Evolutionary conservation across 495 filamentous ascomycete genomes (phyloP).

Genomic region (Platismatia glauca): DNA sequence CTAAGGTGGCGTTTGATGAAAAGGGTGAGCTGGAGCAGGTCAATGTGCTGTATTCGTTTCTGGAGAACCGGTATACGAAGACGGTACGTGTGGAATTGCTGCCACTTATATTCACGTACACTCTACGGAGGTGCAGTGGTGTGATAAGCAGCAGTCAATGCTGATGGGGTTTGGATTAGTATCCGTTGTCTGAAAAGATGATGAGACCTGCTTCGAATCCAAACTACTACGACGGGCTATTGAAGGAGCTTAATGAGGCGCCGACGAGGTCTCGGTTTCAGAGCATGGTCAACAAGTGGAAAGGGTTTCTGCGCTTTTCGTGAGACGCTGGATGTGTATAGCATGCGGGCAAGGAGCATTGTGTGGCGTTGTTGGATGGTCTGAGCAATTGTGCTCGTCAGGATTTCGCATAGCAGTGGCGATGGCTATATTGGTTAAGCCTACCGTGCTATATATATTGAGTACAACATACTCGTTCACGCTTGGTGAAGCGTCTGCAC

Average conservation of each 20-base stretch:
- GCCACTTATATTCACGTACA: too few species aligned
- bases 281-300: slow-evolving; percentile 47
- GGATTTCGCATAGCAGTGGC: not conserved
- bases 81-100: too few species aligned
- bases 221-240: slow-evolving; percentile 62
- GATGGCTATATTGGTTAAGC: not conserved
- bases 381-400: not conserved
- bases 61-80: slow-evolving; percentile 63
- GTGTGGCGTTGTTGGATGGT: not conserved
- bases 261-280: slow-evolving; percentile 52
- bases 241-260: slow-evolving; percentile 64
- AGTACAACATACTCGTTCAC: too few species aligned
- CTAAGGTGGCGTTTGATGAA: slow-evolving; percentile 20
- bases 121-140: too few species aligned
- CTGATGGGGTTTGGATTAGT: too few species aligned
- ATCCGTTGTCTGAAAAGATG: slow-evolving; percentile 52
- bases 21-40: slow-evolving; percentile 49
- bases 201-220: slow-evolving; percentile 66
- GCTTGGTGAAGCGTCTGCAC: too few species aligned
- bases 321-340: not conserved
- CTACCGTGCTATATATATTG: not conserved
- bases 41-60: slow-evolving; percentile 63
- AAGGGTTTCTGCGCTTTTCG: slow-evolving; percentile 43
- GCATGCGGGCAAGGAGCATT: not conserved
- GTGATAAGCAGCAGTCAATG: too few species aligned